These are phyloP conservation scores for Triangularia setosa DNA, from an alignment of 2,329 filamentous ascomycete species.

Conservation along the genomic window DNA sequence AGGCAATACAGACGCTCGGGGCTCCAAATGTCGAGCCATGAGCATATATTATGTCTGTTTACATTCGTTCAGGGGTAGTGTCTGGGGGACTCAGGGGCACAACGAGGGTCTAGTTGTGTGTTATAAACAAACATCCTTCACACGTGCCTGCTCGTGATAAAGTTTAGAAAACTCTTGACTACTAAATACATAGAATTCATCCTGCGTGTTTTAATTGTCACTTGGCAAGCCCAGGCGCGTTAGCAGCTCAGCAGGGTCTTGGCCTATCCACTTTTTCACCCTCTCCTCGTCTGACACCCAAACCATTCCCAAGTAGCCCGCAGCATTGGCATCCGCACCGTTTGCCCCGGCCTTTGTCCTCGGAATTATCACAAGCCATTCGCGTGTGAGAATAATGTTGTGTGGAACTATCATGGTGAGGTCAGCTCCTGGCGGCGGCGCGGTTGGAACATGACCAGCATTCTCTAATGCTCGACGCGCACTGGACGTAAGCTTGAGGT, in stretches of 20 bases:
- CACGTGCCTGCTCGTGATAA: not conserved
- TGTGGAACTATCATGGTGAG: conserved; percentile 32
- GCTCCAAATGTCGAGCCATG: no score
- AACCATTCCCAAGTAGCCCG: conserved; percentile 43
- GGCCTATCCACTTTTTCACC: conserved; percentile 35
- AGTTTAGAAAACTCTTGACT: not conserved
- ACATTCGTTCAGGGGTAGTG: not conserved
- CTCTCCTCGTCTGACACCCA: conserved; percentile 33
- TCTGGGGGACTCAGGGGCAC: not conserved
- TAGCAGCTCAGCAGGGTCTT: conserved; percentile 35
- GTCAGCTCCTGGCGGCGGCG: not conserved
- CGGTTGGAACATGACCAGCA: not conserved
- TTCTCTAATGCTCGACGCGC: not conserved
- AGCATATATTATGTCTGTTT: not conserved
- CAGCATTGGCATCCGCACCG: conserved; percentile 40
- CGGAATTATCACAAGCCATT: conserved; percentile 44
- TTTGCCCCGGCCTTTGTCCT: conserved; percentile 33
- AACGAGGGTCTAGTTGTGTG: no score
- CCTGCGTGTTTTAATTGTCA: not conserved
- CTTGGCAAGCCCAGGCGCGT: conserved; percentile 32
- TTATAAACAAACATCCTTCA: not conserved
- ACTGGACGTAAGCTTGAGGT: not conserved
- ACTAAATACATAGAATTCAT: no score
- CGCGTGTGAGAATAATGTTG: conserved; percentile 40
- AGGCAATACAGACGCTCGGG: no score